These are phyloP conservation scores for Ganoderma meredithae DNA, from an alignment of 1,284 basidiomycete species.

Conservation along the genomic window DNA sequence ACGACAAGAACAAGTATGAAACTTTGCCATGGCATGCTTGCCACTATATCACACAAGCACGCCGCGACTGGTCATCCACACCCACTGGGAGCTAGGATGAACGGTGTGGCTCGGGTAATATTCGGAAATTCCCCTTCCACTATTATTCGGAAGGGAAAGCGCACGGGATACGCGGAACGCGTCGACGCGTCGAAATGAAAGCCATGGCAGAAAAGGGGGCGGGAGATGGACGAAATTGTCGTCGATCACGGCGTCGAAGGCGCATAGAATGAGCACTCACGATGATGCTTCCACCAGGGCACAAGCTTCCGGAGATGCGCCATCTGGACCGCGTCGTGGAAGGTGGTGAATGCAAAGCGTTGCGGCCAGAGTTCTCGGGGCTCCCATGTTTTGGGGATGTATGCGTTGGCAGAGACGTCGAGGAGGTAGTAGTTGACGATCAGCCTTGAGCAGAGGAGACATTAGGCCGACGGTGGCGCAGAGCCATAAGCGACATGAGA, in stretches of 20 bases:
- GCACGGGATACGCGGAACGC: slow-evolving; percentile 8
- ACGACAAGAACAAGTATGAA: no score
- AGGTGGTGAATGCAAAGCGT: slow-evolving; percentile 60
- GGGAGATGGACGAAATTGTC: background rate
- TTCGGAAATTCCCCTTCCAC: slow-evolving; percentile 2
- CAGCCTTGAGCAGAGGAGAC: slow-evolving; percentile 48
- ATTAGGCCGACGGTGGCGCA: slow-evolving; percentile 38
- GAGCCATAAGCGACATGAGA: slow-evolving; percentile 23
- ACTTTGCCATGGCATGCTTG: no score
- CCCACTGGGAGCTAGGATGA: background rate
- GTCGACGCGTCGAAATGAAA: slow-evolving; percentile 24
- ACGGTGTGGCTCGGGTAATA: slow-evolving; percentile 7
- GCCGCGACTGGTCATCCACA: background rate
- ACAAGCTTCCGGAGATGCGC: slow-evolving; percentile 66
- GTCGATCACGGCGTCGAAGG: background rate
- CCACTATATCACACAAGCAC: background rate
- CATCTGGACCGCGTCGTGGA: slow-evolving; percentile 62
- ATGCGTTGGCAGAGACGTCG: slow-evolving; percentile 51
- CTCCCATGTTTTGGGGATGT: slow-evolving; percentile 67
- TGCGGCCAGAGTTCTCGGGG: slow-evolving; percentile 61
- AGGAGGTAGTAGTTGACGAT: slow-evolving; percentile 69
- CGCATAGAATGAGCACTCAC: slow-evolving; percentile 45
- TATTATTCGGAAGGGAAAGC: background rate
- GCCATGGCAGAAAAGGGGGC: background rate
- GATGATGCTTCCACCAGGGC: slow-evolving; percentile 52